phyloP scores from a whole-genome alignment of 345 rosid genomes.

The Eucalyptus curtisii region DNA sequence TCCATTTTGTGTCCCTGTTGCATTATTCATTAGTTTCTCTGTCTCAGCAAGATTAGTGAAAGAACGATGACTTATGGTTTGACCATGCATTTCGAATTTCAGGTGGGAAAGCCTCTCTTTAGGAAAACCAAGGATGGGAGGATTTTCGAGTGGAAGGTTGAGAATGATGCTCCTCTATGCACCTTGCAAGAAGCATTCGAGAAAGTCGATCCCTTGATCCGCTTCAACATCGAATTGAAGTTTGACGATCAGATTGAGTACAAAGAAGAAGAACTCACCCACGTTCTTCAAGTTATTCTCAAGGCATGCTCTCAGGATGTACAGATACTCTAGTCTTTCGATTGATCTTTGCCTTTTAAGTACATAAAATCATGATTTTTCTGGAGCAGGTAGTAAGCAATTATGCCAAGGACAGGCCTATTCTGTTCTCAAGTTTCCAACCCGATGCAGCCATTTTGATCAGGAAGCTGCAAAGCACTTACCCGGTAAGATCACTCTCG shows the following conservation, averaged over 20 bases:
- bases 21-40: too few species aligned
- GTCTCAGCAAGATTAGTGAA: background rate
- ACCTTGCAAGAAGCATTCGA: constrained; percentile 66
- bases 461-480: constrained; percentile 49
- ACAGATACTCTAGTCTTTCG: background rate
- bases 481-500: constrained; percentile 45
- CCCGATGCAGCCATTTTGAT: constrained; percentile 77
- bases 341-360: background rate
- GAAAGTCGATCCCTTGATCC: constrained; percentile 43
- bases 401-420: constrained; percentile 49
- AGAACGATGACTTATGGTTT: background rate
- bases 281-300: constrained; percentile 43
- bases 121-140: constrained; percentile 80
- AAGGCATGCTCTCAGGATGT: constrained; percentile 1
- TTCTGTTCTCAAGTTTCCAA: constrained; percentile 81
- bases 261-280: constrained; percentile 33
- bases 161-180: constrained; percentile 60
- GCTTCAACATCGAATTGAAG: constrained; percentile 86
- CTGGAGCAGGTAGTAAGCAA: constrained; percentile 27
- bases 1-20: background rate
- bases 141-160: constrained; percentile 57
- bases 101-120: constrained; percentile 32
- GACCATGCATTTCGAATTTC: background rate
- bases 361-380: background rate
- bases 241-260: constrained; percentile 72